Conservation (phyloP, 345 rosid genomes). For the Odontarrhena argentea region DNA sequence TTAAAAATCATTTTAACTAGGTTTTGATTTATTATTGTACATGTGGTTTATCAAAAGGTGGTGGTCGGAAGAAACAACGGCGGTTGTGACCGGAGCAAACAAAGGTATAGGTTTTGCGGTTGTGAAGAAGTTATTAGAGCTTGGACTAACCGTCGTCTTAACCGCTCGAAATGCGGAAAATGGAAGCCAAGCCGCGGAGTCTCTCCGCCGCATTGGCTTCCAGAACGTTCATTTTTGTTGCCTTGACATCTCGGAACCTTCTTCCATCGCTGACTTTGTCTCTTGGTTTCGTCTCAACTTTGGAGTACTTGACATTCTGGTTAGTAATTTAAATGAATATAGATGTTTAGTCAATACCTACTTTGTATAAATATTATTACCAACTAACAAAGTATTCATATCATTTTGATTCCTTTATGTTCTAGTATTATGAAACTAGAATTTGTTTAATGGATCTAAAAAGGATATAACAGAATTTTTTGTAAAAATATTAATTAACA, state of each 20-base stretch:
- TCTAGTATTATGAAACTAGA: no score
- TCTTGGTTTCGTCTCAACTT: slow-evolving; percentile 49
- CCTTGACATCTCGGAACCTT: slow-evolving; percentile 65
- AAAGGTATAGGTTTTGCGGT: slow-evolving; percentile 81
- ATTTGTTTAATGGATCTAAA: no score
- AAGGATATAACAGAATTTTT: no score
- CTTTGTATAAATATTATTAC: no score
- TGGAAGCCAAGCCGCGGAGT: slow-evolving; percentile 57
- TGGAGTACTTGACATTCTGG: slow-evolving; percentile 66
- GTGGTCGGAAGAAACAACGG: slow-evolving; percentile 75
- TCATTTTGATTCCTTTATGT: no score
- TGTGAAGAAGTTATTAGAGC: slow-evolving; percentile 63
- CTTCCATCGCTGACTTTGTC: slow-evolving; percentile 63
- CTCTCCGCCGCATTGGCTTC: slow-evolving; percentile 50
- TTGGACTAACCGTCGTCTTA: slow-evolving; percentile 66
- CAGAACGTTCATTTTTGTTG: slow-evolving; percentile 44
- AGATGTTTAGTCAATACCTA: no score
- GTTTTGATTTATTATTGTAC: slow-evolving; percentile 11
- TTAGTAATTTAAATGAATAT: slow-evolving; percentile 38
- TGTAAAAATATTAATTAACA: no score
- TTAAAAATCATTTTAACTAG: neutral
- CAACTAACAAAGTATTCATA: no score
- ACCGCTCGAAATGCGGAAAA: slow-evolving; percentile 70
- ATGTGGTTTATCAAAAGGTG: slow-evolving; percentile 48
- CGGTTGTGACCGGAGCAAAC: slow-evolving; percentile 86